Evolutionary conservation across 495 filamentous ascomycete genomes (phyloP), one percentile per base, ranked within the genome.

Genomic region (Lichina pygmaea): DNA sequence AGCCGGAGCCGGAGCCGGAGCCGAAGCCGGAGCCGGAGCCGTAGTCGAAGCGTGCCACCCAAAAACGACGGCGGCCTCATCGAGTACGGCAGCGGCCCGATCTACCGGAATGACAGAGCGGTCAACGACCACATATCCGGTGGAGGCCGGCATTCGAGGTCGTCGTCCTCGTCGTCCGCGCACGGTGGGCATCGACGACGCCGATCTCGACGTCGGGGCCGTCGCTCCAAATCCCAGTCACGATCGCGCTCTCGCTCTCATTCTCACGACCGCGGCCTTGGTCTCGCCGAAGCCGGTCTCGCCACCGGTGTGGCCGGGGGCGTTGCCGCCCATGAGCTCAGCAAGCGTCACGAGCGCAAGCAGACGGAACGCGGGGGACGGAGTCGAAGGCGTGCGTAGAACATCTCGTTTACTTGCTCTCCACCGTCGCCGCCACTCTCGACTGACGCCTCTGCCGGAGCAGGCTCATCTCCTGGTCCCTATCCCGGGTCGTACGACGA

Each of bases 31-130:
- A 39, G 36, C 13, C 36, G 36, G 1, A 39, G 36, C 13, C 36
- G 36, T 15, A 15, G 36, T 6, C 36, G 36, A 11, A 39, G 36
- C 36, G 36, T 39, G 11, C 24, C 24, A 24, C 24, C 24, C 1
- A 15, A 11, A 2, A 1, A 11, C 36, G 13, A 15, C 13, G 36
- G 13, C 65, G 77, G 73, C 48, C 66, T 89, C 61, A 81, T 91
- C 62, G 79, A 85, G 58, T 86, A 86, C 61, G 82, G 79, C 49
- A 67, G 70, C 41, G 66, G 71, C 42, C 74, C 75, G 43, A 67
- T 80, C 34, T 61, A 67, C 54, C 54, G 49, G 48, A 54, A 53
- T 44, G 36, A 15, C 13, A n/a, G 8, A 8, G n/a, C 34, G 8
- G 34, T n/a, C 34, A 5, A 11, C 36, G 65, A 71, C 49, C 63